phyloP scores from a whole-genome alignment of 2,329 filamentous ascomycete genomes.

The Pseudogymnoascus sp. region DNA sequence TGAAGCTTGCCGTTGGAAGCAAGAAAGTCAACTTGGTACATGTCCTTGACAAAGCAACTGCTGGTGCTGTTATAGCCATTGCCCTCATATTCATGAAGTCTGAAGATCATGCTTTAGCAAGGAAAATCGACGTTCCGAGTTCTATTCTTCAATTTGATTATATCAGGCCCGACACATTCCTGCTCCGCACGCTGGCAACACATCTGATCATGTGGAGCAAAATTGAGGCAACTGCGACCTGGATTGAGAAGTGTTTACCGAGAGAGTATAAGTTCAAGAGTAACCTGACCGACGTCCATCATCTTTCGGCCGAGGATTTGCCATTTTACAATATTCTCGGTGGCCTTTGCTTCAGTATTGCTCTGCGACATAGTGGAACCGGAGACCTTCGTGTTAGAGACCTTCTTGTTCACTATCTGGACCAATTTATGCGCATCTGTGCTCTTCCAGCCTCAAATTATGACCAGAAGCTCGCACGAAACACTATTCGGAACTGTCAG shows the following conservation, averaged over 20 bases:
- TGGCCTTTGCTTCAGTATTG: constrained; percentile 75
- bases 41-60: constrained; percentile 82
- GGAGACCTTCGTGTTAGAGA: constrained; percentile 65
- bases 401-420: constrained; percentile 72
- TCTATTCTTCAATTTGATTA: constrained; percentile 91
- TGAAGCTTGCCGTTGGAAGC: constrained; percentile 75
- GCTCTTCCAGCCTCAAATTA: constrained; percentile 51
- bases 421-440: constrained; percentile 74
- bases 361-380: constrained; percentile 65
- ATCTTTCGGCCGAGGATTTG: constrained; percentile 71
- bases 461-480: constrained; percentile 73
- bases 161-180: constrained; percentile 82
- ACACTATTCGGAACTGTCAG: constrained; percentile 82
- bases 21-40: constrained; percentile 91
- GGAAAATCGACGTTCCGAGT: constrained; percentile 87
- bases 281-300: constrained; percentile 48
- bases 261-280: constrained; percentile 54
- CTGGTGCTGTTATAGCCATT: constrained; percentile 85
- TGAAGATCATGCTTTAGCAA: constrained; percentile 74
- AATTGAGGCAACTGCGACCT: constrained; percentile 63
- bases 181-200: constrained; percentile 79
- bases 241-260: constrained; percentile 70
- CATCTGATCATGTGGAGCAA: constrained; percentile 89
- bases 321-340: constrained; percentile 89
- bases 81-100: constrained; percentile 96